Base-by-base conservation (phyloP, 1,139 yeast genomes). In the Yarrowia galli region DNA sequence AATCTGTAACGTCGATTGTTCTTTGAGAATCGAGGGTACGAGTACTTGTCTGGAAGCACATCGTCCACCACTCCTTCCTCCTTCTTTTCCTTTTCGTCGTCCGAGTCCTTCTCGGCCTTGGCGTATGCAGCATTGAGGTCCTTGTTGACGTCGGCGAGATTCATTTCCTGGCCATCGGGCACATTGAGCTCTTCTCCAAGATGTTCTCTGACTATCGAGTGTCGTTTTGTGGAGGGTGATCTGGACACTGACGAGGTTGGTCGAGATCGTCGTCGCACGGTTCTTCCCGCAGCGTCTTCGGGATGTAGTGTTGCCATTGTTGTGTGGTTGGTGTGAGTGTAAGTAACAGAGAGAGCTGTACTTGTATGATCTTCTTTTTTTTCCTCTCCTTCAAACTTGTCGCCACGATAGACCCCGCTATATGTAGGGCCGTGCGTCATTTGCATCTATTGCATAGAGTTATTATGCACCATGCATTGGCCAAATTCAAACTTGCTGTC, bases 381-480 rank as follows among this genome's bases (percentile, higher is more conserved):
- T 10, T 4, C 20, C n/a, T 20, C 12, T 12, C 13, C 32, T n/a
- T n/a, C n/a, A n/a, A 23, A 13, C 10, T 25, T 18, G n/a, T 48
- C 35, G 18, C 23, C 54, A 13, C 40, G 56, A 49, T 49, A 49
- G 40, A 9, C 60, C 60, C 60, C 60, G 25, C 64, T 58, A 43
- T 58, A 58, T 58, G 51, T 43, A 58, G 42, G 48, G 64, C 42
- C 61, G 60, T 54, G 61, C 61, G 61, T 54, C 64, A 58, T 43
- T 58, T 43, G 51, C 64, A 43, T 28, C 13, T 38, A 36, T 16
- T 35, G 15, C 25, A 32, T 49, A 32, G 56, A 49, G 56, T 49
- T 49, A 15, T 28, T 9, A 28, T 28, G 51, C 53, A 48, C 22
- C 1, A 15, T 28, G 32, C 32, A 28, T 28, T 3, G 32, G 8